Evolutionary conservation across 176 grass and related monocot genomes (phyloP).

Genomic region (sorghum (Sorghum bicolor)): Sorghum_bicolor_NCBIv3 NC_012871.2:68060001-68060500

Average conservation of each 20-base stretch:
- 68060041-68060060: background rate
- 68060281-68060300: background rate
- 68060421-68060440: background rate
- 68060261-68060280: background rate
- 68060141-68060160: background rate
- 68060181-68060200: background rate
- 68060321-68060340: background rate
- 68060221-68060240: background rate
- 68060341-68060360: background rate
- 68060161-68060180: background rate
- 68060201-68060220: background rate
- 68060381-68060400: background rate
- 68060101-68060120: slow-evolving; percentile 6
- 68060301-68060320: background rate
- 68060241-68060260: background rate
- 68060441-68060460: background rate
- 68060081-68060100: background rate
- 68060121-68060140: background rate
- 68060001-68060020: background rate
- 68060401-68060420: background rate
- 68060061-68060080: background rate
- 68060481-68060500: too few species aligned
- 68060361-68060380: background rate
- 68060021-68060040: background rate
- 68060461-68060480: background rate